These are phyloP conservation scores for Pseudognaphalium luteoalbum DNA, from an alignment of 129 eudicot species.

Conservation along the genomic window DNA sequence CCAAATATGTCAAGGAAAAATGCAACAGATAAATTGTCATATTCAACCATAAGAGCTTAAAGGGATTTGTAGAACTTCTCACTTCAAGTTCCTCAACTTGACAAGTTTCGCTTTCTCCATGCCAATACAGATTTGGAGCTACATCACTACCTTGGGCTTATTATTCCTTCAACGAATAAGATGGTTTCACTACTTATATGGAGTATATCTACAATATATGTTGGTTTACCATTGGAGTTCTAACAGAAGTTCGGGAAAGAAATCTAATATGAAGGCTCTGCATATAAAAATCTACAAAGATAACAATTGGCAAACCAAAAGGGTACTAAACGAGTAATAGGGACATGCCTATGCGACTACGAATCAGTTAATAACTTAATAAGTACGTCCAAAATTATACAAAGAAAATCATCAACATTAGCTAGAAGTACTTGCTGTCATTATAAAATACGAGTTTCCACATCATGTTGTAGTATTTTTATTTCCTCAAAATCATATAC, in stretches of 20 bases:
- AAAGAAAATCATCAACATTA: too few relatives aligned
- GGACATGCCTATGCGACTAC: too few relatives aligned
- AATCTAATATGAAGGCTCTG: too few relatives aligned
- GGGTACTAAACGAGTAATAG: too few relatives aligned
- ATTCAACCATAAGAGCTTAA: constrained; percentile 1
- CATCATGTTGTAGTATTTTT: constrained; percentile 1
- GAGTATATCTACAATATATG: not conserved
- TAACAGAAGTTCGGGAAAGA: not conserved
- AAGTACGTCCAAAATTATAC: too few relatives aligned
- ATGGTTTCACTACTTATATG: too few relatives aligned
- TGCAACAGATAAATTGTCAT: not conserved
- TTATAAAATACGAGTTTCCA: not conserved
- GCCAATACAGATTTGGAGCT: not conserved
- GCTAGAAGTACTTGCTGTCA: not conserved
- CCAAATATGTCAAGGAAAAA: constrained; percentile 5
- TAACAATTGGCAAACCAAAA: not conserved
- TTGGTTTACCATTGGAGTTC: not conserved
- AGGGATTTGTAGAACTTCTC: not conserved
- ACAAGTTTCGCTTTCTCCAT: constrained; percentile 2
- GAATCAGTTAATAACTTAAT: too few relatives aligned
- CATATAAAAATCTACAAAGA: too few relatives aligned
- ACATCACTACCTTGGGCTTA: not conserved
- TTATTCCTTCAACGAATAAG: not conserved
- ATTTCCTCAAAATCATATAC: not conserved
- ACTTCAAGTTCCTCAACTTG: constrained; percentile 13